Evolutionary conservation across 2,329 filamentous ascomycete species (phyloP), one percentile per base, ranked within the genome.

Genomic region (Colletotrichum scovillei): DNA sequence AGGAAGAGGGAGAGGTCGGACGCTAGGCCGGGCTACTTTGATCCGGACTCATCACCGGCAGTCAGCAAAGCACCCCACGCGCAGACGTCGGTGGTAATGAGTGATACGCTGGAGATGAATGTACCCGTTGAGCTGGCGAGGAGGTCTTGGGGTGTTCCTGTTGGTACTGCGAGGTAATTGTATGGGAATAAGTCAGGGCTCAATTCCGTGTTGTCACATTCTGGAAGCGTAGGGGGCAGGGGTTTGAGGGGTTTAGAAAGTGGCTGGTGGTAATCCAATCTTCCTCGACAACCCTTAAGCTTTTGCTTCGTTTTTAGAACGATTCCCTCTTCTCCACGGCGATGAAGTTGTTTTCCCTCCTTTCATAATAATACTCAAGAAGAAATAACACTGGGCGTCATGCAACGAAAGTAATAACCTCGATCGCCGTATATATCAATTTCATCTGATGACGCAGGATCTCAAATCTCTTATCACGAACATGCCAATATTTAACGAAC

Each of bases 41-140:
- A 75, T 14, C 59, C 72, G 8, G 56, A 24, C 22, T 52, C 57
- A 19, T 72, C 56, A 9, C 22, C 14, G 1, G 11, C 12, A 1
- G 35, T n/a, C 0, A 12, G 3, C 3, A 46, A 35, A 38, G 9
- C 14, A n/a, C 16, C 7, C 19, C 35, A 7, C n/a, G 19, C 3
- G 6, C 4, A 8, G 46, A 35, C 24, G 12, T 1, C 5, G 5
- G 26, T 42, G 11, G 52, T 12, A 28, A 12, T 62, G 5, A 38
- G 52, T 1, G 74, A 74, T 12, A 22, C 22, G 24, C 5, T 75
- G 63, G 67, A 66, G 24, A 75, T 75, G 74, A 75, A 75, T 19
- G 28, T 75, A 11, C 72, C 74, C 2, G n/a, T 58, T 19, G 58
- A 67, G 42, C n/a, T 69, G 38, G 22, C 28, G 12, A 68, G n/a